These are phyloP conservation scores for Sporopachydermia cereana DNA, from an alignment of 1,139 yeast species.

Conservation along the genomic window DNA sequence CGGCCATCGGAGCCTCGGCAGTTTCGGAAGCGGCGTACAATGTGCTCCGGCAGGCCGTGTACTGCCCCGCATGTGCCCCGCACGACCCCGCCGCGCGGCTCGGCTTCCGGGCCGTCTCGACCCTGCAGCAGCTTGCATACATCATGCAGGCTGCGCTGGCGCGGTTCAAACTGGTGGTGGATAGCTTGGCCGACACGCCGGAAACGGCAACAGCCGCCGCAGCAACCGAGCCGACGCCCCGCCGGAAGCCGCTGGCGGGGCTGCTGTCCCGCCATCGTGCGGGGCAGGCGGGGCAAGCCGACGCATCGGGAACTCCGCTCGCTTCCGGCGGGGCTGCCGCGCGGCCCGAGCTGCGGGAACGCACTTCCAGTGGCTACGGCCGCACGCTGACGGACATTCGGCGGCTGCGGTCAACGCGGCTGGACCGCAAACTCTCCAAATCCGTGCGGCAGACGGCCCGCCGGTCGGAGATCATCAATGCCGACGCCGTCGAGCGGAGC, in stretches of 20 bases:
- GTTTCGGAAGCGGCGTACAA: constrained; percentile 36
- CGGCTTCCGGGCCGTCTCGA: constrained; percentile 58
- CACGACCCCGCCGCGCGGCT: constrained; percentile 34
- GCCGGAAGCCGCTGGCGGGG: constrained; percentile 4
- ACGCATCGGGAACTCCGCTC: no score
- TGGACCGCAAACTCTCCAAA: constrained; percentile 49
- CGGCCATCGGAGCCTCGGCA: neutral
- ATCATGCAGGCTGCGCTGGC: constrained; percentile 75
- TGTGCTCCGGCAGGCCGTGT: constrained; percentile 27
- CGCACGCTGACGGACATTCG: constrained; percentile 71
- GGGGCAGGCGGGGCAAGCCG: constrained; percentile 3
- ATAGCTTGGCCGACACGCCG: constrained; percentile 27
- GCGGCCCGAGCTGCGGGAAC: neutral
- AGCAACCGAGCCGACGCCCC: neutral
- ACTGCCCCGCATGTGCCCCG: constrained; percentile 49
- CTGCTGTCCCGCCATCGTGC: constrained; percentile 7
- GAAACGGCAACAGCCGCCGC: constrained; percentile 13
- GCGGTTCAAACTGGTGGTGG: constrained; percentile 64
- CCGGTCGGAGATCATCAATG: constrained; percentile 38
- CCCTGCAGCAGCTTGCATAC: constrained; percentile 61
- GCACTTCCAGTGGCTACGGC: constrained; percentile 33
- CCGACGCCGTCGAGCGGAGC: constrained; percentile 25
- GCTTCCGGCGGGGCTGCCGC: neutral
- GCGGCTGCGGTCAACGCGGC: constrained; percentile 62
- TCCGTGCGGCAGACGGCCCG: constrained; percentile 47